These are phyloP conservation scores for Colletotrichum kahawae DNA, from an alignment of 2,329 filamentous ascomycete genomes.

Conservation along the genomic window DNA sequence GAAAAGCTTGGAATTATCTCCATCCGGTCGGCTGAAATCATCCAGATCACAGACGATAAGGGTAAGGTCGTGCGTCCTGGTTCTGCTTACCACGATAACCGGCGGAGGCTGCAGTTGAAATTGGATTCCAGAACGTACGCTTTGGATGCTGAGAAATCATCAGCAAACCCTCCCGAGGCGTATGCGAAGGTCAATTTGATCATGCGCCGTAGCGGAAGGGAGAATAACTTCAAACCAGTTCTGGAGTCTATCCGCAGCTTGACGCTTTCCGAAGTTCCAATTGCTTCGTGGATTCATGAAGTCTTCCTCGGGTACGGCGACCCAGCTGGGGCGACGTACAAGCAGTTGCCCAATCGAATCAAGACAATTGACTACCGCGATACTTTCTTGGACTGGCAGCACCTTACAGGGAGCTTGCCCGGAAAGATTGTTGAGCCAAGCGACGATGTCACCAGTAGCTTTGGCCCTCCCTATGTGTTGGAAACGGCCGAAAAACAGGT, in stretches of 20 bases:
- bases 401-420: slow-evolving; percentile 88
- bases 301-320: slow-evolving; percentile 98
- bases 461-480: slow-evolving; percentile 87
- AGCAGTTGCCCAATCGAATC: slow-evolving; percentile 78
- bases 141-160: slow-evolving; percentile 70
- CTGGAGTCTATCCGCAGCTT: slow-evolving; percentile 90
- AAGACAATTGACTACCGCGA: slow-evolving; percentile 88
- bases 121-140: slow-evolving; percentile 82
- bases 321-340: slow-evolving; percentile 85
- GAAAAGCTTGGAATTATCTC: slow-evolving; percentile 71
- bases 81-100: slow-evolving; percentile 65
- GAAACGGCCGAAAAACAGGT: slow-evolving; percentile 65
- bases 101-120: slow-evolving; percentile 77
- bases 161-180: slow-evolving; percentile 73
- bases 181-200: slow-evolving; percentile 88
- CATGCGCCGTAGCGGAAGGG: slow-evolving; percentile 79
- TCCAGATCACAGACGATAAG: slow-evolving; percentile 86
- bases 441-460: slow-evolving; percentile 72
- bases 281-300: slow-evolving; percentile 93
- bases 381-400: slow-evolving; percentile 95
- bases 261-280: slow-evolving; percentile 80
- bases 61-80: slow-evolving; percentile 74
- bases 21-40: slow-evolving; percentile 83
- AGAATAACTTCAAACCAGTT: slow-evolving; percentile 97
- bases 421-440: slow-evolving; percentile 84